These are phyloP conservation scores for Ustilago hordei DNA, from an alignment of 1,284 basidiomycete species.

Conservation along the genomic window DNA sequence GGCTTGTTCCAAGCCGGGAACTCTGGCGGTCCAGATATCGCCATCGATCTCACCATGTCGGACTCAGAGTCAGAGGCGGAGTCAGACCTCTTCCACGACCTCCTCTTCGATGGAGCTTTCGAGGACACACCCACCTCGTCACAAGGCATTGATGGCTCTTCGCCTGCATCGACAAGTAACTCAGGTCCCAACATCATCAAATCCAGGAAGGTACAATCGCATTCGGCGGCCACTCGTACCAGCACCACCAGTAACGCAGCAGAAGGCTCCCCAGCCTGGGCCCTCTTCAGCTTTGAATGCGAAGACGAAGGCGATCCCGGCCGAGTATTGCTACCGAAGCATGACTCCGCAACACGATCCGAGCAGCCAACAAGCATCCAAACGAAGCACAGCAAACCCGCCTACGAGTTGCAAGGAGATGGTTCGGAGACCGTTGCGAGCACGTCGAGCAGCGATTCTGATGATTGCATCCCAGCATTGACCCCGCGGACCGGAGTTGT, in stretches of 20 bases:
- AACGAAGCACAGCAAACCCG: not conserved
- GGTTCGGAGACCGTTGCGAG: not conserved
- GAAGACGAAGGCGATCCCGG: not conserved
- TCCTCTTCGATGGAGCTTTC: not conserved
- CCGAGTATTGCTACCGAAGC: conserved; percentile 18
- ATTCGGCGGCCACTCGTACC: not conserved
- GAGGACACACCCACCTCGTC: conserved; percentile 19
- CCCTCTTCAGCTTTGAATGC: conserved; percentile 7
- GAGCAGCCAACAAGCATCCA: not conserved
- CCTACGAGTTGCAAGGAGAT: not conserved
- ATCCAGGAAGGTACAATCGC: not conserved
- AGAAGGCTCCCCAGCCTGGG: conserved; percentile 5
- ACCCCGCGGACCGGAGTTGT: not conserved
- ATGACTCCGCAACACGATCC: not conserved
- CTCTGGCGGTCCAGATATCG: not conserved
- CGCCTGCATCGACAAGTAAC: conserved; percentile 1
- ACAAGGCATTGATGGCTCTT: not conserved
- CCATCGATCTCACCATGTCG: conserved; percentile 13
- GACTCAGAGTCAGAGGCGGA: conserved; percentile 19
- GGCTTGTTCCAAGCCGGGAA: not conserved
- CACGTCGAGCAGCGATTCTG: not conserved
- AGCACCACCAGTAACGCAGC: not conserved
- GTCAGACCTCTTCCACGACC: conserved; percentile 15
- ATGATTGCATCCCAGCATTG: not conserved
- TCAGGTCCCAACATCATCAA: not conserved